Evolutionary conservation across 345 rosid genomes (phyloP), one percentile per base, ranked within the genome.

Genomic region (Corchorus capsularis): DNA sequence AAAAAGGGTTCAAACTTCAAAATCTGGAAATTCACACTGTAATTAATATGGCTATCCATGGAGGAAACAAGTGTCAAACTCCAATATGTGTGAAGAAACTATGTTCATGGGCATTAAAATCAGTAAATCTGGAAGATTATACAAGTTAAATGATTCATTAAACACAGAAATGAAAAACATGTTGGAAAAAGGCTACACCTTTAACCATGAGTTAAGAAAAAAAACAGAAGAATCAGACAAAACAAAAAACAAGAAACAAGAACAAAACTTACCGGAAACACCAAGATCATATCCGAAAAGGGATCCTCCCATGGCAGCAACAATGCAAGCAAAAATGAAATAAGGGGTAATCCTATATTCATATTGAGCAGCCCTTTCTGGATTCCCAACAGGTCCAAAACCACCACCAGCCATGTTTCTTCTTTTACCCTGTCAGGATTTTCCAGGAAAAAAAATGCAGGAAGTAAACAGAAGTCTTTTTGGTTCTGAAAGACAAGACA

Each of bases 201-300:
- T 27, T 27, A 45, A 59, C 20, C 17, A 27, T 27, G 27, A 27
- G 27, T 27, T 35, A 20, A 37, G 2, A 22, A 43, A 1, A 49
- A 20, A 20, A 37, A 65, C 11, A 37, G 6, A 35, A 55, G 3
- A 22, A 67, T 46, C 71, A 13, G 17, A 15, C n/a, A 4, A 15
- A 67, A 35, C 7, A 20, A 11, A 65, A 43, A n/a, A 27, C 27
- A 20, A 11, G 41, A 43, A n/a, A 27, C 27, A 20, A 11, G 41
- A 43, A n/a, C 5, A 41, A 6, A 47, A 75, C 87, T 53, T 32
- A 90, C 97, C 95, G 5, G 97, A 93, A 75, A 93, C 93, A 43
- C 97, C 97, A 17, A 93, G 92, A 86, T 93, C 97, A 75, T 89
- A 93, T 60, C 96, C 95, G 49, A 93, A 91, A 73, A 93, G 91